Conservation (phyloP, 2,329 filamentous ascomycete species). For the Aspergillus pseudotamarii region DNA sequence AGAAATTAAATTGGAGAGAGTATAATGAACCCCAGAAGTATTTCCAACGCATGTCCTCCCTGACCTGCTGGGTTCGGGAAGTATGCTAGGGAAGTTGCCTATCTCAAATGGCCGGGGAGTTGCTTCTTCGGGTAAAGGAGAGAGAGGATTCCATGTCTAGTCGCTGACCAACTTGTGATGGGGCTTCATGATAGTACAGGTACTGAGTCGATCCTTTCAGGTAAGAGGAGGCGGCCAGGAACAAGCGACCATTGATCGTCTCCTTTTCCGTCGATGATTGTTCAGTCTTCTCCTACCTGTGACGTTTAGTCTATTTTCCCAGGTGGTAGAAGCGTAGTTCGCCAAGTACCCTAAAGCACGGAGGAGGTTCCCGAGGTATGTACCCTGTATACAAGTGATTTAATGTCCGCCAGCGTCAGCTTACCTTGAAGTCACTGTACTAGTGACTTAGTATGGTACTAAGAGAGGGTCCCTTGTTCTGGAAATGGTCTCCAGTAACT, state of each 20-base stretch:
- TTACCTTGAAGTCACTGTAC: not conserved
- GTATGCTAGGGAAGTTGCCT: not conserved
- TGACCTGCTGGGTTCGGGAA: not conserved
- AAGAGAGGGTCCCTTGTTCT: constrained; percentile 10
- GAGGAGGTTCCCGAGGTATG: not conserved
- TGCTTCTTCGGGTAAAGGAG: not conserved
- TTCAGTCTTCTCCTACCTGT: not conserved
- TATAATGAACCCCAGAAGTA: not conserved
- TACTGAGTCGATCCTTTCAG: not conserved
- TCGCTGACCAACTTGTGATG: not conserved
- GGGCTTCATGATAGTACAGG: not conserved
- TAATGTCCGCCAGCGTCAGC: constrained; percentile 1
- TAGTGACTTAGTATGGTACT: not conserved
- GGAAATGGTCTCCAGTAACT: constrained; percentile 14
- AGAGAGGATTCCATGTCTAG: too few relatives aligned
- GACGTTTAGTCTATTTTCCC: not conserved
- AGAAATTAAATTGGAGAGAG: not conserved
- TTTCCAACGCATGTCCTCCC: not conserved
- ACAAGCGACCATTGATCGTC: not conserved
- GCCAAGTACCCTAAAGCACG: not conserved
- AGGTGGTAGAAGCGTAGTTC: constrained; percentile 1
- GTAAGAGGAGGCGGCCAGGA: not conserved
- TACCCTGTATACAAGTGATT: not conserved
- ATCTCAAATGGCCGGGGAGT: not conserved
- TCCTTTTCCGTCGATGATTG: not conserved